Base-by-base conservation (phyloP, 2,329 filamentous ascomycete species). In the Paracorniculantispora psalliotae region DNA sequence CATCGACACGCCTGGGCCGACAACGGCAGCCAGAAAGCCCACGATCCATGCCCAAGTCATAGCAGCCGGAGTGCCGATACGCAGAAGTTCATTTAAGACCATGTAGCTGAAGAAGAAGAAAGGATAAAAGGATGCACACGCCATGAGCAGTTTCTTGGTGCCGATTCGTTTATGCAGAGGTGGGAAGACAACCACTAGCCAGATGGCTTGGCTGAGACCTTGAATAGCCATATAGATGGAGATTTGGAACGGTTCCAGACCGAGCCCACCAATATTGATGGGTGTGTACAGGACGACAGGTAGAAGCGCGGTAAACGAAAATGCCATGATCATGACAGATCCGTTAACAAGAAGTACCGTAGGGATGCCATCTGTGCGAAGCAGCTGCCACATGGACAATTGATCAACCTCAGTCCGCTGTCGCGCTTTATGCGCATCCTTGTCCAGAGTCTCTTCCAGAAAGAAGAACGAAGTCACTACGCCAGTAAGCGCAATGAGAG, bases 131-230 rank as follows among this genome's bases (percentile, higher is more conserved):
- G 63, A 50, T 26, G 67, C 71, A 68, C 87, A 89, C 9, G 73
- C 63, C 5, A 80, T 79, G 61, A 93, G 74, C 0, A 92, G 75
- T 4, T 79, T 81, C 25, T 84, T 85, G 7, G 88, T 92, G 10
- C 89, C 88, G 23, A 86, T 69, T 21, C 82, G 81, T 37, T 72
- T 75, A 67, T 93, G 89, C 1, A 93, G 70, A 0, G 78, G 74
- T 1, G 90, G 89, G 67, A 93, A 92, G 33, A 81, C 75, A 15
- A 90, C 62, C 0, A 93, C 77, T 2, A 91, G 81, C 89, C 89
- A 93, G 7, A 82, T 59, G 1, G 88, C 84, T 70, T 93, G 90
- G 4, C 83, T 79, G 17, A 82, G 73, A 13, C 90, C 90, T 23
- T 79, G 81, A 1, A 86, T 59, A 1, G 79, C 83, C 74, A 93